Conservation (phyloP, 257 asterid species). For the Jacaranda copaia region DNA sequence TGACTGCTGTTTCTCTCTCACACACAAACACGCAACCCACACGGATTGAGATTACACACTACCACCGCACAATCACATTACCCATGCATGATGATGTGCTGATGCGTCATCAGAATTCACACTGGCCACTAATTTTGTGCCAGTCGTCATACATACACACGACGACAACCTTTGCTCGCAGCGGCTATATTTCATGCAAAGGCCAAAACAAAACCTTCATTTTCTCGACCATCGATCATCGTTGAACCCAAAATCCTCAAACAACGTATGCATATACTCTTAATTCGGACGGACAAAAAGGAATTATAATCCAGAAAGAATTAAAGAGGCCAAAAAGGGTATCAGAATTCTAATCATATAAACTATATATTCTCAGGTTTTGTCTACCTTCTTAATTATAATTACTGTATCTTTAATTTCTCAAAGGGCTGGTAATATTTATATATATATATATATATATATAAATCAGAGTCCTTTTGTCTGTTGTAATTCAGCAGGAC, state of each 20-base stretch:
- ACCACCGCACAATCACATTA: background rate
- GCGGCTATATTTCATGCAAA: conserved; percentile 42
- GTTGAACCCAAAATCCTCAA: background rate
- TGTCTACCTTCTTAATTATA: no score
- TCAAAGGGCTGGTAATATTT: background rate
- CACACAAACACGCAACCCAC: background rate
- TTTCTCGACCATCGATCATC: background rate
- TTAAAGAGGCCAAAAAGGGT: no score
- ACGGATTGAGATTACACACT: background rate
- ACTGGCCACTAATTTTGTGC: background rate
- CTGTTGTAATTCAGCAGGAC: background rate
- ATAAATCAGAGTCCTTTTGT: background rate
- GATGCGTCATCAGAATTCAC: background rate
- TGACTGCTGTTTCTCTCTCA: background rate
- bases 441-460: background rate
- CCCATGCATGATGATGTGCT: background rate
- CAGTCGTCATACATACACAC: background rate
- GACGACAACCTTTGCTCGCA: background rate
- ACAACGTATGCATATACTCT: background rate
- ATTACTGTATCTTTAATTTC: no score
- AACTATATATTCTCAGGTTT: no score
- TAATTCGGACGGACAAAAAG: no score
- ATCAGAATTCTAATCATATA: no score
- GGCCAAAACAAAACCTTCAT: background rate
- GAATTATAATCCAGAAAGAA: background rate